Conservation (phyloP, 2,329 filamentous ascomycete genomes). For the Cladobotryum protrusum region DNA sequence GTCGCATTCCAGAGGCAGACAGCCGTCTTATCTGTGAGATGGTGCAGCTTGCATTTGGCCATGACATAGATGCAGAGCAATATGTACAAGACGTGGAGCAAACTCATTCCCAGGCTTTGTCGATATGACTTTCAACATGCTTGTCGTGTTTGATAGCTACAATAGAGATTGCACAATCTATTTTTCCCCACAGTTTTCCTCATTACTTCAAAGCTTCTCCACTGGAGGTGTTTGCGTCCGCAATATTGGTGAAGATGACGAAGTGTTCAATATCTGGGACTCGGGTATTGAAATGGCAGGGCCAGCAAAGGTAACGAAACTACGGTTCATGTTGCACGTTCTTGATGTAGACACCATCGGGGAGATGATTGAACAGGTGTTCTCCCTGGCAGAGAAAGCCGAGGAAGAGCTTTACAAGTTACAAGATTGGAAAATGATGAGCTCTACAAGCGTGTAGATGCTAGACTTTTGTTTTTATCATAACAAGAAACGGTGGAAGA, state of each 20-base stretch:
- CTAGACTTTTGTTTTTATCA: slow-evolving; percentile 18
- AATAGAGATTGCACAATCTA: slow-evolving; percentile 7
- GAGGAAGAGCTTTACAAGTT: slow-evolving; percentile 14
- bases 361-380: slow-evolving; percentile 20
- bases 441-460: slow-evolving; percentile 16
- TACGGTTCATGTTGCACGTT: slow-evolving; percentile 20
- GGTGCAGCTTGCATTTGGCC: too few relatives aligned
- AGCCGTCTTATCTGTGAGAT: too few relatives aligned
- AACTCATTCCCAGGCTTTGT: too few relatives aligned
- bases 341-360: slow-evolving; percentile 18
- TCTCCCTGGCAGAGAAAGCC: slow-evolving; percentile 17
- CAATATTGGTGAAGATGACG: slow-evolving; percentile 19
- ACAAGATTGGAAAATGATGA: slow-evolving; percentile 18
- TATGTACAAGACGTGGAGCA: too few relatives aligned
- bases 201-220: slow-evolving; percentile 19
- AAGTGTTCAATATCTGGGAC: slow-evolving; percentile 22
- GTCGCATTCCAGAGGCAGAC: too few relatives aligned
- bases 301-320: slow-evolving; percentile 19
- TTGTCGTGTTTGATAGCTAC: too few relatives aligned
- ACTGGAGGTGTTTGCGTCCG: slow-evolving; percentile 20
- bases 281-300: slow-evolving; percentile 20
- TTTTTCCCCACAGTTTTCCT: slow-evolving; percentile 17
- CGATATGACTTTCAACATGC: too few relatives aligned
- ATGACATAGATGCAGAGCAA: too few relatives aligned
- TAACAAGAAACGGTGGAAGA: not conserved